These are phyloP conservation scores for Komagataella phaffii DNA, from an alignment of 805 yeast species.

Conservation along the genomic window DNA sequence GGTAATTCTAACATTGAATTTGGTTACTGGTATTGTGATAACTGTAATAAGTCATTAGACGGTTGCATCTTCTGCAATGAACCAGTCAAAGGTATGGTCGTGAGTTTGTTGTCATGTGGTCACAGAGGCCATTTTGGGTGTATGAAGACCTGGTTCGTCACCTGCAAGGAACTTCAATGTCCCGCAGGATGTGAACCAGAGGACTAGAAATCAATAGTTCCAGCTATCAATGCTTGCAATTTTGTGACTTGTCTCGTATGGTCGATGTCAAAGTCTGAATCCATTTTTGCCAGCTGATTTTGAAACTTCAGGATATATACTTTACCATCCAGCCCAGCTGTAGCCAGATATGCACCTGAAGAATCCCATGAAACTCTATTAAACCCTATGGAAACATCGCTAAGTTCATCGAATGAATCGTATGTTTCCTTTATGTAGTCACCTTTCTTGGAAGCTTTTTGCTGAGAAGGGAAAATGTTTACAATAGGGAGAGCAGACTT, in stretches of 20 bases:
- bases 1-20: conserved; percentile 23
- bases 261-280: not conserved
- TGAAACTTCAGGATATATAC: conserved; percentile 5
- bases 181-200: conserved; percentile 64
- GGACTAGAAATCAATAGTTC: not conserved
- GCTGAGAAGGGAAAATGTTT: conserved; percentile 13
- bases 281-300: not conserved
- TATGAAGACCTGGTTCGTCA: conserved; percentile 62
- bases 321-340: conserved; percentile 14
- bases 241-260: not conserved
- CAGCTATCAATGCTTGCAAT: not conserved
- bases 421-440: not conserved
- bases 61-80: conserved; percentile 71
- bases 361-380: conserved; percentile 3
- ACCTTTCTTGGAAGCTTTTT: not conserved
- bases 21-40: conserved; percentile 81
- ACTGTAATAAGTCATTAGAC: conserved; percentile 45
- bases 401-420: conserved; percentile 7
- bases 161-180: conserved; percentile 52
- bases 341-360: conserved; percentile 3
- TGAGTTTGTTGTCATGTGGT: conserved; percentile 59
- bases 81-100: conserved; percentile 60
- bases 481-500: conserved; percentile 15
- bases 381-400: conserved; percentile 2
- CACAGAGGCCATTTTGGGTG: conserved; percentile 82